Base-by-base conservation (phyloP, 441 rosid species). In the Lagerstroemia fauriei region DNA sequence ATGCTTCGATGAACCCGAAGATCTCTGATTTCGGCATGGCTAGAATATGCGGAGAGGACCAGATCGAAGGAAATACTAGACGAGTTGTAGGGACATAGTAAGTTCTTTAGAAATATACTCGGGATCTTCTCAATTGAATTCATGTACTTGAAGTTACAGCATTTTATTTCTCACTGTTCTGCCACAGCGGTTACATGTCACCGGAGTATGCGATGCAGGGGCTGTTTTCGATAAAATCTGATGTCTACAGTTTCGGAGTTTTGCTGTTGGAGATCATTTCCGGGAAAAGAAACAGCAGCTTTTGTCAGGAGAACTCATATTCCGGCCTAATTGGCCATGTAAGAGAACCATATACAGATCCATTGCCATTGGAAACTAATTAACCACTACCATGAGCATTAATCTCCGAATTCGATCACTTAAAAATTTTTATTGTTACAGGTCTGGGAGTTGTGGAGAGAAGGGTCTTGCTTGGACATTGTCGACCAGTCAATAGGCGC, bases 11-110 rank as follows among this genome's bases (percentile, higher is more conserved):
- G 93, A 89, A 84, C 75, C 96, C 95, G 0, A 94, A 94, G 48
- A 94, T 93, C 71, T 93, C 94, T 3, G 93, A 94, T 73, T 94
- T 94, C 44, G 98, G 95, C 51, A 89, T 93, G 95, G 98, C 97
- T 53, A 89, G 95, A 83, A 89, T 93, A 75, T 94, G 93, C 51
- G 95, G 95, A 34, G 77, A 90, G 65, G 96, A 93, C 53, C 92
- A 93, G 83, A 87, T 84, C 5, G 91, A 92, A 79, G 95, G 91
- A 61, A 88, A 71, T 61, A 94, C 95, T 0, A 88, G 79, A 70
- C 88, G 91, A 85, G 92, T 94, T 0, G 97, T 93, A 12, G 97
- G 98, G 86, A 93, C 97, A 25, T 94, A 91, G 95, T 94, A 89
- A 88, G 95, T 80, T 59, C 65, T 20, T 66, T 0, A 44, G 13